Evolutionary conservation across 2,329 filamentous ascomycete genomes (phyloP).

Genomic region (Scleromitrula shiraiana): DNA sequence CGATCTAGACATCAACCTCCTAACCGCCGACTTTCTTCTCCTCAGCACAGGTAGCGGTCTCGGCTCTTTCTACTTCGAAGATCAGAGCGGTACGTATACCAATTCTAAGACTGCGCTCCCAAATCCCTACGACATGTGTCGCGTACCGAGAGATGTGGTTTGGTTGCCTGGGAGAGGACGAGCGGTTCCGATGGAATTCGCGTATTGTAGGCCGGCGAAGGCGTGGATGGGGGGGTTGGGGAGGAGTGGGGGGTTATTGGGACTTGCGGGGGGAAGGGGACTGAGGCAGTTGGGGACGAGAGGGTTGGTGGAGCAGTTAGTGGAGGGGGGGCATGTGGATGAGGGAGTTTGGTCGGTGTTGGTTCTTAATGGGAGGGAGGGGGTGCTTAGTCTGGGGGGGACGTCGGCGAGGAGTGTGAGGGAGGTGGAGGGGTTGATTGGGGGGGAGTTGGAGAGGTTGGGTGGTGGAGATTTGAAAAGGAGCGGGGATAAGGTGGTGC

Average conservation of each 20-base stretch:
- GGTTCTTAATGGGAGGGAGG: slow-evolving; percentile 18
- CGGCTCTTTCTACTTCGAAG: slow-evolving; percentile 13
- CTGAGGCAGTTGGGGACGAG: slow-evolving; percentile 2
- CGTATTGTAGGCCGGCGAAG: slow-evolving; percentile 19
- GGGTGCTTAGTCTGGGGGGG: slow-evolving; percentile 19
- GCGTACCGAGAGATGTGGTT: background rate
- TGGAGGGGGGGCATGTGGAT: slow-evolving; percentile 14
- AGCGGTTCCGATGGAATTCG: slow-evolving; percentile 13
- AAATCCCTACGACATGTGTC: no score
- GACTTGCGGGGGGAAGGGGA: slow-evolving; percentile 14
- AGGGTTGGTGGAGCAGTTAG: slow-evolving; percentile 14
- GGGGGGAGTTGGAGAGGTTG: background rate
- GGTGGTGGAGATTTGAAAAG: no score
- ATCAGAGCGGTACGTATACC: slow-evolving; percentile 17
- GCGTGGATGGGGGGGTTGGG: slow-evolving; percentile 14
- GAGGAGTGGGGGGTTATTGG: slow-evolving; percentile 15
- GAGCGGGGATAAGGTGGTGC: no score
- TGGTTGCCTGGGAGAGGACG: background rate
- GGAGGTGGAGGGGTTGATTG: slow-evolving; percentile 7
- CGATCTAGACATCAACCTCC: slow-evolving; percentile 20
- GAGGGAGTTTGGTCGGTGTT: slow-evolving; percentile 18
- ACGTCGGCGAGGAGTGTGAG: slow-evolving; percentile 11
- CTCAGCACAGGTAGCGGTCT: slow-evolving; percentile 15
- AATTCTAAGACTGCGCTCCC: background rate
- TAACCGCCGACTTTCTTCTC: slow-evolving; percentile 18